These are phyloP conservation scores for Colletotrichum graminicola DNA, from an alignment of 2,329 filamentous ascomycete genomes.

Conservation along the genomic window DNA sequence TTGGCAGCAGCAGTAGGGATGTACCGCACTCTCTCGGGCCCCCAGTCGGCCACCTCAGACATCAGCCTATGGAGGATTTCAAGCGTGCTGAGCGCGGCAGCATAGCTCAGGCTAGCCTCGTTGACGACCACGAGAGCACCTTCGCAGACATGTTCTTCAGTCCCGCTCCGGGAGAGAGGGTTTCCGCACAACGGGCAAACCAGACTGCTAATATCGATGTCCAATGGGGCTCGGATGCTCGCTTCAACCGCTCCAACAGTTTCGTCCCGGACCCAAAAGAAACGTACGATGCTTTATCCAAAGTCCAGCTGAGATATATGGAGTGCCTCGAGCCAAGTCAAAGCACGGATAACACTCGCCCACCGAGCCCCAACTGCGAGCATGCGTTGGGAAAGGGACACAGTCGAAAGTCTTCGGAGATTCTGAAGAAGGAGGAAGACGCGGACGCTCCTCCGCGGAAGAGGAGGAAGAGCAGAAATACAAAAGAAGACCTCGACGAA, in stretches of 20 bases:
- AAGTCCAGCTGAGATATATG: conserved; percentile 67
- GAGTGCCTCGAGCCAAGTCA: conserved; percentile 68
- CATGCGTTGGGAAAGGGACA: conserved; percentile 43
- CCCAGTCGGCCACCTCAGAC: conserved; percentile 57
- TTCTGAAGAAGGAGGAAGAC: conserved; percentile 53
- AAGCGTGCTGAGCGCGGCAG: conserved; percentile 54
- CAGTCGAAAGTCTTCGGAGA: conserved; percentile 45
- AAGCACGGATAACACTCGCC: conserved; percentile 71
- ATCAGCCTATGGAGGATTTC: conserved; percentile 59
- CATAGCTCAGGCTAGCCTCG: conserved; percentile 45
- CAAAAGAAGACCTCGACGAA: conserved; percentile 56
- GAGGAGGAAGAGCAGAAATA: conserved; percentile 66
- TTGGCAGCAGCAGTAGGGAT: conserved; percentile 33
- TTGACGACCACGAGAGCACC: conserved; percentile 50
- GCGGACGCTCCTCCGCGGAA: conserved; percentile 61
- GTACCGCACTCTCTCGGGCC: conserved; percentile 46
- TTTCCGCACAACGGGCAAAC: conserved; percentile 42
- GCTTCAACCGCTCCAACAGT: conserved; percentile 68
- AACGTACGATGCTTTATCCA: conserved; percentile 68
- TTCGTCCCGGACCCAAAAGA: conserved; percentile 71
- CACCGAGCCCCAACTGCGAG: conserved; percentile 64
- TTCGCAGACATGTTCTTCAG: conserved; percentile 60
- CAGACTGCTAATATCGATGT: conserved; percentile 59
- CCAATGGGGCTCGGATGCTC: conserved; percentile 77
- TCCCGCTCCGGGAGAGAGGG: conserved; percentile 41